Evolutionary conservation across 1,284 basidiomycete species (phyloP).

Genomic region (Heterobasidion irregulare): DNA sequence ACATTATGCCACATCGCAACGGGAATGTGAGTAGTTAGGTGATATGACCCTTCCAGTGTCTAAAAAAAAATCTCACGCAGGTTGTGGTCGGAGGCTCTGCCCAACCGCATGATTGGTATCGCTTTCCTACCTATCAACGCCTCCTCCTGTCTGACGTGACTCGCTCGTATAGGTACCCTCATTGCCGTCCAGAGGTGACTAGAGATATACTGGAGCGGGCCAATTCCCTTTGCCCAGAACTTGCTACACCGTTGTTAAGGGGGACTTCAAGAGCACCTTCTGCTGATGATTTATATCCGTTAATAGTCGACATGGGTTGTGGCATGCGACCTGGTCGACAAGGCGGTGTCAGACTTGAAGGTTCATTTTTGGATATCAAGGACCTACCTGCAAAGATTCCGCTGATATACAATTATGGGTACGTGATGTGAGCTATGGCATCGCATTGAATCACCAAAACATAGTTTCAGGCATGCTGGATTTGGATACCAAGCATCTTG

Average conservation of each 20-base stretch:
- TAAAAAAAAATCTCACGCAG: slow-evolving; percentile 18
- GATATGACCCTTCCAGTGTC: no score
- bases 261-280: slow-evolving; percentile 35
- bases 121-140: neutral
- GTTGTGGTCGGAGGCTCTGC: slow-evolving; percentile 64
- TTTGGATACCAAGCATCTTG: slow-evolving; percentile 38
- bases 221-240: slow-evolving; percentile 54
- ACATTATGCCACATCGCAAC: slow-evolving; percentile 66
- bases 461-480: slow-evolving; percentile 29
- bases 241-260: slow-evolving; percentile 53
- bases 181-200: slow-evolving; percentile 51
- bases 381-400: slow-evolving; percentile 19
- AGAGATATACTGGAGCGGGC: slow-evolving; percentile 49
- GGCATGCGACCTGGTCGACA: slow-evolving; percentile 37
- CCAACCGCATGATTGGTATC: slow-evolving; percentile 54
- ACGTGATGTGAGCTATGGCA: slow-evolving; percentile 9
- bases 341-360: slow-evolving; percentile 36
- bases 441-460: no score
- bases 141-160: neutral
- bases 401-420: slow-evolving; percentile 41
- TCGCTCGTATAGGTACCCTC: slow-evolving; percentile 34
- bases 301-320: slow-evolving; percentile 62
- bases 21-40: slow-evolving; percentile 48
- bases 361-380: slow-evolving; percentile 19
- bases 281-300: slow-evolving; percentile 51